Evolutionary conservation across 2,329 filamentous ascomycete genomes (phyloP).

Genomic region (Fusarium gaditjirri): DNA sequence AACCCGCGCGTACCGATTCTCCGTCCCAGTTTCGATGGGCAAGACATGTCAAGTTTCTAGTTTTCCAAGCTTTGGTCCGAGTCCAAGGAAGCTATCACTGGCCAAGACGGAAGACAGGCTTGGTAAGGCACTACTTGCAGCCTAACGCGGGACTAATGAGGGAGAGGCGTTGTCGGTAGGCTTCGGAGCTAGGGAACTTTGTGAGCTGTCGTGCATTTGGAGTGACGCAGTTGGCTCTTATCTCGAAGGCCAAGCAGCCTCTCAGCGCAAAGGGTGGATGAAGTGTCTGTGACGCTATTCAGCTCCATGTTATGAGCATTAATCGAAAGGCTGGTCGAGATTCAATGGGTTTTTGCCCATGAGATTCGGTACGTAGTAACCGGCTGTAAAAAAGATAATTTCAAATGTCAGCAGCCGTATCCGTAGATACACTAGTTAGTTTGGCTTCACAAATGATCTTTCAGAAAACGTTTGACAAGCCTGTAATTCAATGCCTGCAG

Average conservation of each 20-base stretch:
- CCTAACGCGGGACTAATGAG: slow-evolving; percentile 27
- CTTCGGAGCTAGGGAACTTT: slow-evolving; percentile 11
- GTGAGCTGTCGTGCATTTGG: slow-evolving; percentile 24
- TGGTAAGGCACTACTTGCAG: slow-evolving; percentile 1
- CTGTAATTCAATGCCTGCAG: slow-evolving; percentile 28
- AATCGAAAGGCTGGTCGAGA: not conserved
- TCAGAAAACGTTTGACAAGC: slow-evolving; percentile 14
- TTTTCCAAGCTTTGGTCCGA: slow-evolving; percentile 12
- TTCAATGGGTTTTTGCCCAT: not conserved
- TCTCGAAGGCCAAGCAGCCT: not conserved
- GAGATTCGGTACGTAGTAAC: not conserved
- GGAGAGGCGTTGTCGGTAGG: slow-evolving; percentile 30
- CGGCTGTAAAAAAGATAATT: not conserved
- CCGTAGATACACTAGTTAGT: not conserved
- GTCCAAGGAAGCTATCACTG: slow-evolving; percentile 18
- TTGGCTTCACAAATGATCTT: not conserved
- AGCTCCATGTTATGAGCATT: not conserved
- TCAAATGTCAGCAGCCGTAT: not conserved
- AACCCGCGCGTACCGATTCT: slow-evolving; percentile 20
- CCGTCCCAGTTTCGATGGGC: slow-evolving; percentile 12
- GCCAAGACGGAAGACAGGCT: slow-evolving; percentile 17
- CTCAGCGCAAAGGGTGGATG: not conserved
- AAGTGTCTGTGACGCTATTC: slow-evolving; percentile 2
- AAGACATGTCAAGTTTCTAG: slow-evolving; percentile 13
- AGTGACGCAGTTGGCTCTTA: slow-evolving; percentile 20